Conservation (phyloP, 768 basidiomycete genomes). For the Termitomyces sp. region DNA sequence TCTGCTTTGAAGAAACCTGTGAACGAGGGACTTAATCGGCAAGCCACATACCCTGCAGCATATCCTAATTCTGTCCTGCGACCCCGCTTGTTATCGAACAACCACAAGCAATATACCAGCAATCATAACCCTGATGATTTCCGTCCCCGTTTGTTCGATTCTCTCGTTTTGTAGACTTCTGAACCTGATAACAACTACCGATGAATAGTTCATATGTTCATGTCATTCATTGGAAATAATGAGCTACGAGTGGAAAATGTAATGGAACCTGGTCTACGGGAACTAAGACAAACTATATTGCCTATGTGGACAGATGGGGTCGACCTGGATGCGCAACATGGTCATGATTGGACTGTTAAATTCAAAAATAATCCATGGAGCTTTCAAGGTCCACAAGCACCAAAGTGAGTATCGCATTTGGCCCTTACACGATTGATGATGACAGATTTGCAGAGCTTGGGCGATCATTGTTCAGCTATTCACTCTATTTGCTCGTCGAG, state of each 20-base stretch:
- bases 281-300: slow-evolving; percentile 53
- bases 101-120: slow-evolving; percentile 4
- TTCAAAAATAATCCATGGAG: slow-evolving; percentile 72
- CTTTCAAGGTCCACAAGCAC: slow-evolving; percentile 47
- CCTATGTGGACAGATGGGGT: slow-evolving; percentile 70
- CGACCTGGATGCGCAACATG: slow-evolving; percentile 38
- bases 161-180: slow-evolving; percentile 2
- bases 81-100: slow-evolving; percentile 6
- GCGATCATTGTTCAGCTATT: slow-evolving; percentile 60
- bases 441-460: slow-evolving; percentile 42
- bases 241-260: slow-evolving; percentile 59
- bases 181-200: slow-evolving; percentile 5
- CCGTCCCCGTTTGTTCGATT: slow-evolving; percentile 27
- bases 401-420: slow-evolving; percentile 38
- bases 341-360: slow-evolving; percentile 54
- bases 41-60: slow-evolving; percentile 18
- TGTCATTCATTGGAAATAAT: slow-evolving; percentile 63
- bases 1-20: slow-evolving; percentile 54
- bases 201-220: slow-evolving; percentile 63
- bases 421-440: slow-evolving; percentile 1
- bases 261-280: slow-evolving; percentile 47
- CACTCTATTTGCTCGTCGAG: slow-evolving; percentile 54
- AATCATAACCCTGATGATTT: slow-evolving; percentile 18
- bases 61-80: slow-evolving; percentile 9
- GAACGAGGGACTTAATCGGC: slow-evolving; percentile 20